Percentiles rank a stretch among this genome's conserved stretches.
Evolutionary conservation across 2,329 filamentous ascomycete genomes (phyloP).

Genomic region (Chaetomium sp.): DNA sequence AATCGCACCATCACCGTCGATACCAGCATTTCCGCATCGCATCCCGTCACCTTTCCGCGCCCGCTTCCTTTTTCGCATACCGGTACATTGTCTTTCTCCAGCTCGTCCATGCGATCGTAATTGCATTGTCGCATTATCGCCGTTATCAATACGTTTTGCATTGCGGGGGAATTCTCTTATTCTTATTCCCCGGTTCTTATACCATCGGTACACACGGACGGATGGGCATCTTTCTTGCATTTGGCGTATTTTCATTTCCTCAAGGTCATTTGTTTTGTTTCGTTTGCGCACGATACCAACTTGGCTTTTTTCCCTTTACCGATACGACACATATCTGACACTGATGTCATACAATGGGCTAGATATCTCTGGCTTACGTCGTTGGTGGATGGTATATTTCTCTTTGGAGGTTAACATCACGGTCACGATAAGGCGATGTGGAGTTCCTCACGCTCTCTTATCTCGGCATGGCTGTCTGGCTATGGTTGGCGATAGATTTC

Average conservation of each 20-base stretch:
- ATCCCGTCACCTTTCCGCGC: too few relatives aligned
- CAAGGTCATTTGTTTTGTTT: not conserved
- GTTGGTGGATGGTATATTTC: not conserved
- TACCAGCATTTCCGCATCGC: too few relatives aligned
- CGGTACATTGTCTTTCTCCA: too few relatives aligned
- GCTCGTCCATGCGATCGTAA: too few relatives aligned
- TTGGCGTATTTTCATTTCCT: not conserved
- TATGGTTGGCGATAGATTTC: not conserved
- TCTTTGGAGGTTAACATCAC: not conserved
- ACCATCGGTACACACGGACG: too few relatives aligned
- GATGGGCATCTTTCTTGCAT: too few relatives aligned
- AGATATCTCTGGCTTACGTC: not conserved
- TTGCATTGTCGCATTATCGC: too few relatives aligned
- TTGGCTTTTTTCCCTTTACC: slow-evolving; percentile 3
- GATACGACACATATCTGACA: not conserved
- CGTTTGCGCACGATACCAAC: slow-evolving; percentile 15
- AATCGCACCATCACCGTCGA: too few relatives aligned
- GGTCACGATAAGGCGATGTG: not conserved
- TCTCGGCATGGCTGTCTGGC: not conserved
- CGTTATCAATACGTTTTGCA: too few relatives aligned
- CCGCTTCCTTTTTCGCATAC: too few relatives aligned
- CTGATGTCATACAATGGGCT: not conserved
- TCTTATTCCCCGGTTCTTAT: too few relatives aligned
- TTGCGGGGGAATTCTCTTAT: too few relatives aligned
- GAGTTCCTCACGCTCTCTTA: not conserved